Base-by-base conservation (phyloP, 495 filamentous ascomycete genomes). In the Cercophora samala region DNA sequence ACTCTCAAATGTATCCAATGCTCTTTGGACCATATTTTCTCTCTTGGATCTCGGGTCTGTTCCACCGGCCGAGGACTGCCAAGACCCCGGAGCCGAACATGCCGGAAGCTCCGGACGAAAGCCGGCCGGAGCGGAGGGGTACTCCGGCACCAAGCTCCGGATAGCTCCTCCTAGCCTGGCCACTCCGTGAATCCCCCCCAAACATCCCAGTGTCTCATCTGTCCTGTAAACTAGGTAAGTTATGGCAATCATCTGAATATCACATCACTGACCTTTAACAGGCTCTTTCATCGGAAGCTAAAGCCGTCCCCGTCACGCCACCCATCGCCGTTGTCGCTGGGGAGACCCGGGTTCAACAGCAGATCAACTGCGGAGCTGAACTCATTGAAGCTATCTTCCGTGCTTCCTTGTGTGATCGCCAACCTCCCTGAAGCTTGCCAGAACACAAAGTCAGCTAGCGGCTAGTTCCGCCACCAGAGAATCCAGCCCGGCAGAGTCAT, bases 341-440 rank as follows among this genome's bases (percentile, higher is more conserved):
- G 53, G 53, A 21, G 15, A 56, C 22, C 53, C 53, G 6, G 18
- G 11, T 21, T 56, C 4, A 23, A 21, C 53, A 56, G 53, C 22
- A 56, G 53, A 56, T 56, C 53, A 56, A 46, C 37, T 46, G 53
- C 6, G 53, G 53, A 56, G n/a, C 53, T 56, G 53, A 56, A 8
- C 17, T 4, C 53, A 19, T 23, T 11, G n/a, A 18, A 6, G n/a
- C 19, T 23, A 56, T 46, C 8, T 46, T 46, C 5, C 13, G 37
- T 46, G n/a, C 19, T 23, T 21, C 13, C 8, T 46, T 46, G 37
- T 46, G 37, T 46, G 13, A 46, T 46, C 37, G 53, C 53, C 53
- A 56, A 56, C n/a, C 22, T 19, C 53, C 22, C 53, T 18, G 11
- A 13, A 56, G n/a, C 5, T 19, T 56, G 53, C n/a, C 53, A 15